Base-by-base conservation (phyloP, 2,329 filamentous ascomycete species). In the Fusarium heterosporum region DNA sequence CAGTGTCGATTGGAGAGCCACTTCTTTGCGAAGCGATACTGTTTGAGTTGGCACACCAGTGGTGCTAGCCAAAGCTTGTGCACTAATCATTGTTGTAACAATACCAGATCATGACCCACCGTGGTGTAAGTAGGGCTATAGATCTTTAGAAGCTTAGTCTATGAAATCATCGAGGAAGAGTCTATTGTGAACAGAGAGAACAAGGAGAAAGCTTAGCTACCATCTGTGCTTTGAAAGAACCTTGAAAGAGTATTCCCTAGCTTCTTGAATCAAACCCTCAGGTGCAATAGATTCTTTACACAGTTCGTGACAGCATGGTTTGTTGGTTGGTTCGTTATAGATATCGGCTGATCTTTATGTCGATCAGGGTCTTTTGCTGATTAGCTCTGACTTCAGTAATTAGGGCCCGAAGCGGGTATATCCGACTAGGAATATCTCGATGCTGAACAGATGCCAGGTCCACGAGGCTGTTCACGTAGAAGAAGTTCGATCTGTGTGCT, bases 301-400 rank as follows among this genome's bases (percentile, higher is more conserved):
- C 34, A 36, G 34, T n/a, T 36, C 34, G n/a, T 16, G n/a, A n/a
- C 16, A n/a, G 12, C 34, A 28, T 52, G 32, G n/a, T 19, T 49
- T 14, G 25, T 11, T 34, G 13, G 14, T 11, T 28, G n/a, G 29
- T 10, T n/a, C 34, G 22, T 52, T 52, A 11, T 9, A 36, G 13
- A 16, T 28, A 45, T 17, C 32, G 16, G 48, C 30, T 32, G 36
- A 53, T 48, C 45, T 28, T 36, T 34, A 49, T 55, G 66, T 49
- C 58, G 66, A 69, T 69, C 66, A 69, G 66, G 66, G 66, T 67
- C 62, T 45, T 60, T 60, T 47, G 19, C 40, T 39, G 50, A 47
- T 36, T 42, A 48, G 22, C 57, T 47, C 34, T 11, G 34, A 36
- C 36, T 51, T 41, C 32, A 39, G 22, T 8, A 45, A 19, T 47